Evolutionary conservation across 192 early-diverging fungal genomes (phyloP), one percentile per base, ranked within the genome.

Genomic region (Chytriomyces sp.): DNA sequence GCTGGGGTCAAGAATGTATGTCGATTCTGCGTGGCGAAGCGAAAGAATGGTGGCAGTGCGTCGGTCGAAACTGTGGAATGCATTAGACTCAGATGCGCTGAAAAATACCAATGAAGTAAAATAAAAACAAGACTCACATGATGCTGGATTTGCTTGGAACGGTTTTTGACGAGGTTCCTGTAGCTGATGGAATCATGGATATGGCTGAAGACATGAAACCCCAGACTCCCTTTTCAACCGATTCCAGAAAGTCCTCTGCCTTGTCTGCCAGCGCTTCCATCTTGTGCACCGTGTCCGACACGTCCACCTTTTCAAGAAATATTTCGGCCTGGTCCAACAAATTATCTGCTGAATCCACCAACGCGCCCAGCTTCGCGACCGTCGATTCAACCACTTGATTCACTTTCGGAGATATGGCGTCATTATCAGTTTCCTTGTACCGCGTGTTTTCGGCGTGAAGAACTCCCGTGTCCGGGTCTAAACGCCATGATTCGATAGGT

Each of bases 201-300:
- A 83, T 80, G 9, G 82, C 78, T 50, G 24, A 68, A 4, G 61
- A 18, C 47, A 79, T 13, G 53, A 83, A 77, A 18, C n/a, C 45
- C 67, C 79, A 66, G 0, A 83, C 60, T n/a, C 61, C 60, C 18
- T 44, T 77, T n/a, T 77, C 76, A 61, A 82, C 69, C 26, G 46
- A 60, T 35, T 84, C 78, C 5, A 85, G 72, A 46, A 85, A 74
- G 35, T 77, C 67, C 61, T 85, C 84, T n/a, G 82, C 82, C 45
- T 46, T 62, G 59, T 74, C 82, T 5, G 79, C 75, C 7, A 82
- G 20, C 5, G 43, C 48, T 24, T 79, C 81, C 7, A 80, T 61
- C 26, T 79, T 73, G 45, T 71, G 70, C 6, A 79, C 78, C 43
- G 68, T 45, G n/a, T 78, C 61, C 11, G 13, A 10, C 6, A 61